A percentile compares a stretch with the other conserved stretches of the same genome.
These are phyloP conservation scores for Irpex sp. DNA, from an alignment of 1,284 basidiomycete genomes.

Conservation along the genomic window DNA sequence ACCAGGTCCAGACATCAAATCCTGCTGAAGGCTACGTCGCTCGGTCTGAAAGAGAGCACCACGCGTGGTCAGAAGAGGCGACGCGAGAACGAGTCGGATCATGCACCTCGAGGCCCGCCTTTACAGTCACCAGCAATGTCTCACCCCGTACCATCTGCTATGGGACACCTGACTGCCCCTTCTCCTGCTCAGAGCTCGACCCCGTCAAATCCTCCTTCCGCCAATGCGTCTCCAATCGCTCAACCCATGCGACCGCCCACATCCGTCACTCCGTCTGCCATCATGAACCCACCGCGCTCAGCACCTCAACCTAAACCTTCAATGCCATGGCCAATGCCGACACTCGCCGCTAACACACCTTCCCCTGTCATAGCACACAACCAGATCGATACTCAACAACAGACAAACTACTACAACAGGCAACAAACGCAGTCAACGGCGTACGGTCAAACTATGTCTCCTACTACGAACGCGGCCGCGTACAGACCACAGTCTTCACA, in stretches of 20 bases:
- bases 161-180: constrained; percentile 10
- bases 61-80: constrained; percentile 61
- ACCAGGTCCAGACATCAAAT: constrained; percentile 61
- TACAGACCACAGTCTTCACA: constrained; percentile 32
- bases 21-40: constrained; percentile 68
- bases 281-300: constrained; percentile 18
- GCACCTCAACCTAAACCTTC: constrained; percentile 16
- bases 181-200: constrained; percentile 29
- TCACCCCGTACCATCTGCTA: constrained; percentile 5
- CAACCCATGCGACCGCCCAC: constrained; percentile 25
- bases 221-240: constrained; percentile 24
- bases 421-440: constrained; percentile 1
- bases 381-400: constrained; percentile 6
- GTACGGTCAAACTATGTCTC: constrained; percentile 5
- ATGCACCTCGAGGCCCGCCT: constrained; percentile 4
- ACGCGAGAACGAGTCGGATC: constrained; percentile 40
- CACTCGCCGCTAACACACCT: constrained; percentile 24
- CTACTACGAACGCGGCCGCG: constrained; percentile 22
- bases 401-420: constrained; percentile 2
- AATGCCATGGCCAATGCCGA: constrained; percentile 41
- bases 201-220: constrained; percentile 19
- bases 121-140: constrained; percentile 2
- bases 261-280: constrained; percentile 17
- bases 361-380: constrained; percentile 23
- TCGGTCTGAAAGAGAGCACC: constrained; percentile 71